Conservation (phyloP, 495 filamentous ascomycete species). For the Penicillium desertorum region DNA sequence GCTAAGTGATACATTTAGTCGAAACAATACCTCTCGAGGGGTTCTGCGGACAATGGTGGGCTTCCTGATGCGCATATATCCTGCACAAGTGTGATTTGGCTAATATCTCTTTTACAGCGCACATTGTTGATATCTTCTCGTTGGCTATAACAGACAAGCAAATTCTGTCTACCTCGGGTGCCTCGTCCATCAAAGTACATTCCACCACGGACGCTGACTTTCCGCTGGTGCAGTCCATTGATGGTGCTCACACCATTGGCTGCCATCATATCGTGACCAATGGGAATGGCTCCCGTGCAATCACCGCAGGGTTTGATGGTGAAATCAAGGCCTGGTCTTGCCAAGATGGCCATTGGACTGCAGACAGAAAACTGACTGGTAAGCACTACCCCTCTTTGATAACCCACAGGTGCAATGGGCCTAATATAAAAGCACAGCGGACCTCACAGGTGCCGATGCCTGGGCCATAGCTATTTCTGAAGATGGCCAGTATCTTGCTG, state of each 20-base stretch:
- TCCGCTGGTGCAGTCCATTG: constrained; percentile 71
- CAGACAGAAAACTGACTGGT: constrained; percentile 50
- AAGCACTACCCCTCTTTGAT: constrained; percentile 11
- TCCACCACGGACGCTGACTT: constrained; percentile 67
- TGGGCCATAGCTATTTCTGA: constrained; percentile 87
- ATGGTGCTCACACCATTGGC: constrained; percentile 75
- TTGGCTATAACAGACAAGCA: constrained; percentile 77
- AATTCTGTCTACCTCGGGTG: constrained; percentile 78
- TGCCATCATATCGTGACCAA: constrained; percentile 83
- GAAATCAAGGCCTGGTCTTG: constrained; percentile 77
- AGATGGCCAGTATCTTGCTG: constrained; percentile 78
- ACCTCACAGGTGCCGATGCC: constrained; percentile 50
- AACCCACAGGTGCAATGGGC: background rate
- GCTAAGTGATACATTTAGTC: constrained; percentile 57
- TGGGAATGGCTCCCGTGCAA: constrained; percentile 64
- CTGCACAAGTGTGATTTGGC: constrained; percentile 1
- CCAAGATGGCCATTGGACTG: constrained; percentile 54
- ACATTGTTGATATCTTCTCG: constrained; percentile 85
- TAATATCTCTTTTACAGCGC: constrained; percentile 55
- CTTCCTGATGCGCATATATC: background rate
- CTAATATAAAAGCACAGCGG: constrained; percentile 19
- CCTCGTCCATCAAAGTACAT: constrained; percentile 75
- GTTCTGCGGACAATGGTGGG: constrained; percentile 84
- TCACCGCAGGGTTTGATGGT: constrained; percentile 83
- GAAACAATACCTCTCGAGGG: constrained; percentile 93